phyloP scores from a whole-genome alignment of 257 asterid genomes.

The Verbascum thapsus region DNA sequence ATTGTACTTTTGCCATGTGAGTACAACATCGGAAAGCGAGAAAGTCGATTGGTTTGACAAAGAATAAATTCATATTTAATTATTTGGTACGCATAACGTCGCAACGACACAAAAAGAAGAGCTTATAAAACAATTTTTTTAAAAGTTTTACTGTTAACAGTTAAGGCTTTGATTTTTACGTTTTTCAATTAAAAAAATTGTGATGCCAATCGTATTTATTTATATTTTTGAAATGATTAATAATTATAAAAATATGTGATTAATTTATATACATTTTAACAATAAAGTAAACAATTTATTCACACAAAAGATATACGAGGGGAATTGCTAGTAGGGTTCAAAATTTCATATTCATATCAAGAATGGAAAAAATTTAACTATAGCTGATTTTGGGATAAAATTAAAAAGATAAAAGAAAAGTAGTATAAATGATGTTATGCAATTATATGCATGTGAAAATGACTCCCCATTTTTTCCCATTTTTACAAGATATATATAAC shows the following conservation, averaged over 20 bases:
- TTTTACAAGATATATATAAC: conserved; percentile 1
- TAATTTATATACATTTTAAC: no score
- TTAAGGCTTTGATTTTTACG: no score
- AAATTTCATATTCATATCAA: neutral
- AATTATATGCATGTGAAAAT: neutral
- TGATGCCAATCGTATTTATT: no score
- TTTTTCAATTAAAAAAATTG: no score
- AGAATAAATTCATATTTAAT: neutral
- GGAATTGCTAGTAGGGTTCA: neutral
- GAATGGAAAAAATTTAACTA: neutral
- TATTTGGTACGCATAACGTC: conserved; percentile 35
- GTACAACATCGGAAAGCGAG: conserved; percentile 6
- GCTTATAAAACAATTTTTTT: neutral
- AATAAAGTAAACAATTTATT: no score
- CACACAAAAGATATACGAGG: no score
- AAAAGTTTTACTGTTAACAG: neutral
- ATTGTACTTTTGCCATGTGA: conserved; percentile 44
- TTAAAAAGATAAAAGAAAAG: neutral
- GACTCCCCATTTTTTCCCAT: neutral
- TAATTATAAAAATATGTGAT: no score
- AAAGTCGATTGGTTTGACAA: conserved; percentile 8
- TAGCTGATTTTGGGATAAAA: neutral
- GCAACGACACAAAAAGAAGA: conserved; percentile 26
- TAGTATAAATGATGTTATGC: no score
- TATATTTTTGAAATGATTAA: no score